Percentiles rank a stretch among this genome's conserved stretches.
phyloP scores from a whole-genome alignment of 495 filamentous ascomycete genomes.

The Daldinia bambusicola region DNA sequence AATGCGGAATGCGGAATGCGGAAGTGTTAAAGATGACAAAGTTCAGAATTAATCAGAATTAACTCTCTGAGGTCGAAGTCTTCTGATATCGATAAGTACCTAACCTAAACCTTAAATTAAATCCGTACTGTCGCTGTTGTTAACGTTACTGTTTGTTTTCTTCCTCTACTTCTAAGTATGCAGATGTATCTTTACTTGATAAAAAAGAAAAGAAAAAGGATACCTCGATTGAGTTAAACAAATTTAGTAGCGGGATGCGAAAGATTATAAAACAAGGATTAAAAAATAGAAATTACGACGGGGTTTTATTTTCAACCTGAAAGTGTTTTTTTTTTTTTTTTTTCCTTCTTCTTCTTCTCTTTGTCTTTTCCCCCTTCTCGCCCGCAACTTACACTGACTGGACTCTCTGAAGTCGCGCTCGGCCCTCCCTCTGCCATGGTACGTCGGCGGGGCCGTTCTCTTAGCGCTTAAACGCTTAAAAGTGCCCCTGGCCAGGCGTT shows the following conservation, averaged over 20 bases:
- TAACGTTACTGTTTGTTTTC: not conserved
- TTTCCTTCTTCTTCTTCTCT: too few species aligned
- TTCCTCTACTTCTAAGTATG: constrained; percentile 1
- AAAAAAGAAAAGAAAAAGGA: too few species aligned
- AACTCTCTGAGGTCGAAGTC: constrained; percentile 13
- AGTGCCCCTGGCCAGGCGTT: constrained; percentile 10
- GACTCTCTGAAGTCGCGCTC: constrained; percentile 29
- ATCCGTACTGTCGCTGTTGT: not conserved
- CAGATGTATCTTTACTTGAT: too few species aligned
- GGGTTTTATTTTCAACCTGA: not conserved
- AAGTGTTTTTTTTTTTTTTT: constrained; percentile 7
- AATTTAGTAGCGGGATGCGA: not conserved
- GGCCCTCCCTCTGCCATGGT: constrained; percentile 28
- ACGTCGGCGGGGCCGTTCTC: constrained; percentile 10
- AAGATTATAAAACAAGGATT: constrained; percentile 1
- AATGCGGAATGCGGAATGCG: not conserved
- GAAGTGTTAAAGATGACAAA: constrained; percentile 4
- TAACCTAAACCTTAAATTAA: not conserved
- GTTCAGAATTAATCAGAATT: constrained; percentile 9
- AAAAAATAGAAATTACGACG: not conserved
- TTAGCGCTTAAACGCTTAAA: constrained; percentile 30
- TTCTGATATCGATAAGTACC: constrained; percentile 20
- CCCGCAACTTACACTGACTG: constrained; percentile 2
- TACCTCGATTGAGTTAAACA: not conserved
- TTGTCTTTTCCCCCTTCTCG: constrained; percentile 11